Conservation (phyloP, 2,329 filamentous ascomycete species). For the Sporothrix pallida region DNA sequence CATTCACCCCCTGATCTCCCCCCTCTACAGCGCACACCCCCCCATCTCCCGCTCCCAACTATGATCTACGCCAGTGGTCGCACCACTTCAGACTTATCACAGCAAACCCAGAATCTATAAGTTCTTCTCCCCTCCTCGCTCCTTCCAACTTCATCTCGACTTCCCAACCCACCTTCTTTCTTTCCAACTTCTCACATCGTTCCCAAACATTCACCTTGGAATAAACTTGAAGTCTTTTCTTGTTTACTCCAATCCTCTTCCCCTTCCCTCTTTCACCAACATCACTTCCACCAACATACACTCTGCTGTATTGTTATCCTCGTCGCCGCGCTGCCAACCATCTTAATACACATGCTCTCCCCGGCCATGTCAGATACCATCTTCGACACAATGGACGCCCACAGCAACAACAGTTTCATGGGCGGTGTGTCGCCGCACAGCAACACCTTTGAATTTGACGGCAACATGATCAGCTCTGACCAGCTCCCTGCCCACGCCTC, state of each 20-base stretch:
- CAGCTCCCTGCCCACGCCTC: background rate
- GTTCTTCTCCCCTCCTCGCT: background rate
- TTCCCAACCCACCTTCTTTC: background rate
- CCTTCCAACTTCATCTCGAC: background rate
- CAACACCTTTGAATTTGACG: background rate
- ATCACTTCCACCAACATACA: background rate
- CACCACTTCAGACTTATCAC: background rate
- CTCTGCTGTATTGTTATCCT: background rate
- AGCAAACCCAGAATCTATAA: background rate
- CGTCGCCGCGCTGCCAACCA: background rate
- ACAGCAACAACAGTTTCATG: background rate
- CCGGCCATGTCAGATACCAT: constrained; percentile 7
- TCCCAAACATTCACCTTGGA: background rate
- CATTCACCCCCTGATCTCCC: background rate
- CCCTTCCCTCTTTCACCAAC: background rate
- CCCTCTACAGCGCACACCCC: background rate
- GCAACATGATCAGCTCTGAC: background rate
- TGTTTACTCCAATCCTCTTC: constrained; percentile 1
- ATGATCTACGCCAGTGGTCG: constrained; percentile 19
- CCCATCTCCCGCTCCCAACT: background rate
- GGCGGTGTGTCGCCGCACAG: constrained; percentile 7
- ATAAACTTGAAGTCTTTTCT: background rate
- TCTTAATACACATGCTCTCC: background rate
- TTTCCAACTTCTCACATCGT: background rate
- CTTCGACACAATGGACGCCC: constrained; percentile 15